Percentiles rank a stretch among this genome's conserved stretches.
These are phyloP conservation scores for Diddensiella santjacobensis DNA, from an alignment of 805 yeast genomes.

Conservation along the genomic window DNA sequence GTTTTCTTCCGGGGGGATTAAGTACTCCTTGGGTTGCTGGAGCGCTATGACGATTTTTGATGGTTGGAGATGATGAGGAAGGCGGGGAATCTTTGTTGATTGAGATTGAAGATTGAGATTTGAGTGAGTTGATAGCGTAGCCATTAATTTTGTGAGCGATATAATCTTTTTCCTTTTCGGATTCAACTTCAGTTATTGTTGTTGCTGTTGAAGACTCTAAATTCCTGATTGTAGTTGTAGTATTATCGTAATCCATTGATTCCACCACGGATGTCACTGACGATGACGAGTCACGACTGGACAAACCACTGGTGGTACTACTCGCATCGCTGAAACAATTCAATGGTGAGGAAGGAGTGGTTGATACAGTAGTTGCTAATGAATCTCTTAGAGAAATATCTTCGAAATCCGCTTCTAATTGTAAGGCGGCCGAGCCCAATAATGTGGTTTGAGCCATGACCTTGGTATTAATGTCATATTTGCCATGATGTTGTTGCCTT, in stretches of 20 bases:
- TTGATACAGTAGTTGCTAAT: slow-evolving; percentile 7
- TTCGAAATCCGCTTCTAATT: slow-evolving; percentile 18
- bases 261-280: slow-evolving; percentile 8
- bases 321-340: slow-evolving; percentile 16
- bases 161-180: background rate
- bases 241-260: background rate
- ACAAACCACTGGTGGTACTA: slow-evolving; percentile 10
- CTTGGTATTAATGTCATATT: background rate
- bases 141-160: slow-evolving; percentile 14
- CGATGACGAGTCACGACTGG: slow-evolving; percentile 11
- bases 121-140: slow-evolving; percentile 18
- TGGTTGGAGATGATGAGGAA: background rate
- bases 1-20: background rate
- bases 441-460: background rate
- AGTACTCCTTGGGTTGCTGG: background rate
- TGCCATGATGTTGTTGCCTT: background rate
- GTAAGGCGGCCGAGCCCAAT: background rate
- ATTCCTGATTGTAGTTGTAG: background rate
- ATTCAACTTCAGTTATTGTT: background rate
- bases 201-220: background rate
- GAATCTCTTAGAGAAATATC: slow-evolving; percentile 20
- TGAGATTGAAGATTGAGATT: slow-evolving; percentile 13
- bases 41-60: slow-evolving; percentile 1
- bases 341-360: slow-evolving; percentile 13
- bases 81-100: background rate